These are phyloP conservation scores for Chenopodium quinoa DNA, from an alignment of 148 eudicot species.

Conservation along the genomic window DNA sequence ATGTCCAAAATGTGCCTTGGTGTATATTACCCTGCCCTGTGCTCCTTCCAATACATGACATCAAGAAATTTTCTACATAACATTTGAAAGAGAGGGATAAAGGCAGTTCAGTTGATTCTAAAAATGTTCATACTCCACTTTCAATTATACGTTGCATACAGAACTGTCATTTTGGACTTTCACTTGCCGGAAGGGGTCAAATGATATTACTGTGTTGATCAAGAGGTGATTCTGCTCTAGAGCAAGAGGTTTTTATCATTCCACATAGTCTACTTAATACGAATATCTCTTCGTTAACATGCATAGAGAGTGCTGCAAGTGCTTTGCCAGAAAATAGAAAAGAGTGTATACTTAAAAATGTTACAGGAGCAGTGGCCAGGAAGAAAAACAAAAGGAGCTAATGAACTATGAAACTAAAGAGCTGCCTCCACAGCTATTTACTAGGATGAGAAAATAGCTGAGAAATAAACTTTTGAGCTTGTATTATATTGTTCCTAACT, in stretches of 20 bases:
- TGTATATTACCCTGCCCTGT: slow-evolving; percentile 56
- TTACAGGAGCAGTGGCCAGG: slow-evolving; percentile 62
- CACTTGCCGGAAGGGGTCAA: not conserved
- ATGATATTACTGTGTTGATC: not conserved
- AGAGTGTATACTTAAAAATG: slow-evolving; percentile 1
- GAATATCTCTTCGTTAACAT: not conserved
- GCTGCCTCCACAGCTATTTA: slow-evolving; percentile 28
- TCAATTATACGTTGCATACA: slow-evolving; percentile 23
- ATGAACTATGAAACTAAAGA: slow-evolving; percentile 39
- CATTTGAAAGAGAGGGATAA: slow-evolving; percentile 22
- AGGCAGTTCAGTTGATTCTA: slow-evolving; percentile 15
- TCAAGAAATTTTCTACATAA: slow-evolving; percentile 19
- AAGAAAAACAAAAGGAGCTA: slow-evolving; percentile 56
- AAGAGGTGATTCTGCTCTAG: not conserved
- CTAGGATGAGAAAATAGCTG: slow-evolving; percentile 4
- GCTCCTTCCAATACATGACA: slow-evolving; percentile 40
- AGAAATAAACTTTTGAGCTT: not conserved
- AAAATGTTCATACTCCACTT: slow-evolving; percentile 19
- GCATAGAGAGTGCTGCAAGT: not conserved
- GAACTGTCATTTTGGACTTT: not conserved
- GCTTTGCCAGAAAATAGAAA: slow-evolving; percentile 1
- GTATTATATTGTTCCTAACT: not conserved
- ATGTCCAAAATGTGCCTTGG: slow-evolving; percentile 35
- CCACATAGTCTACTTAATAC: not conserved
- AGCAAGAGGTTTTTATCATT: slow-evolving; percentile 2